A percentile compares a stretch with the other conserved stretches of the same genome.
phyloP scores from a whole-genome alignment of 1,139 yeast genomes.

The Kluyveromyces sp. region DNA sequence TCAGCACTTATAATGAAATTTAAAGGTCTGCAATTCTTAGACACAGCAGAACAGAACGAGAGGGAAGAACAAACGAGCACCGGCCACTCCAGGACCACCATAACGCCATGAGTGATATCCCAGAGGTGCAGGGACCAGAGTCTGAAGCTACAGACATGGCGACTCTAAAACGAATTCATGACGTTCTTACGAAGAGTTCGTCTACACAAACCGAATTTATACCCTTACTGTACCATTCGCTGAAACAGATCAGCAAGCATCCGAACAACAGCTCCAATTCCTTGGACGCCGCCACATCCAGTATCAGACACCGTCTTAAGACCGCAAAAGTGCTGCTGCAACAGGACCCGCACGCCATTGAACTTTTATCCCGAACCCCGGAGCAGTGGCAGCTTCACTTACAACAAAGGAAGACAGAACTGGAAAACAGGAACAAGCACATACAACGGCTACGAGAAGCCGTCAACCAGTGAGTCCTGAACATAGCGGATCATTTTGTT shows the following conservation, averaged over 20 bases:
- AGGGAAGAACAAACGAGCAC: neutral
- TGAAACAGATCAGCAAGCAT: constrained; percentile 28
- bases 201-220: constrained; percentile 24
- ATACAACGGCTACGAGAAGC: constrained; percentile 9
- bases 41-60: neutral
- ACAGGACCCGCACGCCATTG: constrained; percentile 20
- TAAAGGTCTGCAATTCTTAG: neutral
- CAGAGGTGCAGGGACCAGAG: neutral
- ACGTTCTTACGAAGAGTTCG: constrained; percentile 6
- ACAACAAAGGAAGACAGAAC: constrained; percentile 21
- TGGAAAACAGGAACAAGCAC: constrained; percentile 22
- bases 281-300: constrained; percentile 28
- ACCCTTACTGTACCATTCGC: constrained; percentile 30
- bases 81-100: neutral
- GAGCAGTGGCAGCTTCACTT: constrained; percentile 27
- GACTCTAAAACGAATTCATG: constrained; percentile 6
- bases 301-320: constrained; percentile 30
- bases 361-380: constrained; percentile 22
- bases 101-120: neutral
- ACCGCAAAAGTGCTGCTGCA: constrained; percentile 24
- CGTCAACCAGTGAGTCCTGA: neutral
- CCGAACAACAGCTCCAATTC: constrained; percentile 28
- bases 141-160: neutral
- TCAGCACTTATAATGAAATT: neutral
- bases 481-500: too few species aligned